phyloP scores from a whole-genome alignment of 108 stramenopile species.

The Mayamaea pseudoterrestris region DNA sequence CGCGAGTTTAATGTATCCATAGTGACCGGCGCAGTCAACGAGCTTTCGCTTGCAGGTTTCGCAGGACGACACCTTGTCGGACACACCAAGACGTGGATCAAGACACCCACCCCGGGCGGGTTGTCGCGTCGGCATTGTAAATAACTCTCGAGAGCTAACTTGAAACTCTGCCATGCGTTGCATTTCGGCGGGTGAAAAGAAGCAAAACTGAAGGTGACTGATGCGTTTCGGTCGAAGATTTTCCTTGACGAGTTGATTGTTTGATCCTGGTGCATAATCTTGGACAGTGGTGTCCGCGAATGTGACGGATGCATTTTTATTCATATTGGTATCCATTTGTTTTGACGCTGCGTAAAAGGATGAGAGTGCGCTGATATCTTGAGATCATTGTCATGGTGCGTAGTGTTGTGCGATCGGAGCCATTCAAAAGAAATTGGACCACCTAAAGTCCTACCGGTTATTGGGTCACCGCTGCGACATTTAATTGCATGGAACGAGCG shows the following conservation, averaged over 20 bases:
- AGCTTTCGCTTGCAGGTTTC: slow-evolving; percentile 87
- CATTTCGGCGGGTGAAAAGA: slow-evolving; percentile 87
- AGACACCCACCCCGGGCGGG: slow-evolving; percentile 88
- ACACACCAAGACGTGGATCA: slow-evolving; percentile 90
- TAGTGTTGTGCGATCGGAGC: too few species aligned
- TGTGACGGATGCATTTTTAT: too few species aligned
- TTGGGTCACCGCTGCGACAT: too few species aligned
- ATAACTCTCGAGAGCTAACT: slow-evolving; percentile 84
- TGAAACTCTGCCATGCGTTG: slow-evolving; percentile 89
- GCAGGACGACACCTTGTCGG: slow-evolving; percentile 81
- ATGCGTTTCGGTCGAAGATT: slow-evolving; percentile 86
- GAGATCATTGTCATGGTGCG: too few species aligned
- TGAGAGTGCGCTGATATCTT: too few species aligned
- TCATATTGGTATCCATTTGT: too few species aligned
- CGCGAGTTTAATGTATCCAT: slow-evolving; percentile 87
- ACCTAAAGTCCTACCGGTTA: too few species aligned
- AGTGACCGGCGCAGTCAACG: slow-evolving; percentile 94
- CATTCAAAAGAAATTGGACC: too few species aligned
- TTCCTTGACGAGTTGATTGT: slow-evolving; percentile 40
- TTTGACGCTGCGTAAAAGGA: too few species aligned
- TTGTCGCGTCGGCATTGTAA: slow-evolving; percentile 82
- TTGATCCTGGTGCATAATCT: too few species aligned
- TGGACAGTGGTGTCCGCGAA: too few species aligned
- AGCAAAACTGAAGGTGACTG: slow-evolving; percentile 90
- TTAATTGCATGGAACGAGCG: too few species aligned